These are phyloP conservation scores for Talaromyces sp. DNA, from an alignment of 2,329 filamentous ascomycete genomes.

Conservation along the genomic window DNA sequence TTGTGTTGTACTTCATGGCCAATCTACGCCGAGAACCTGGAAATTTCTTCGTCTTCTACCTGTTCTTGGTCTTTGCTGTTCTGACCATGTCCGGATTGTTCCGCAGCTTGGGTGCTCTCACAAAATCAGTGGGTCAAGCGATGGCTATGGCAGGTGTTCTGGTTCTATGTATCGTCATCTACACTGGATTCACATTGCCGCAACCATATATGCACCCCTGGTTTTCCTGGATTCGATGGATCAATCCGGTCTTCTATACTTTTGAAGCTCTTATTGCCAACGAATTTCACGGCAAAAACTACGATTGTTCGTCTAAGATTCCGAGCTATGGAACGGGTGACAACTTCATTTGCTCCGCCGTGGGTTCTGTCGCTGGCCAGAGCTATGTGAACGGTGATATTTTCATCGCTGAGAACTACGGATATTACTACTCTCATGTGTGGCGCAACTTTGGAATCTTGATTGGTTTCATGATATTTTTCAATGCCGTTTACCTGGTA, in stretches of 20 bases:
- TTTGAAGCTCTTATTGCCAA: constrained; percentile 84
- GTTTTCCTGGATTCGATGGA: constrained; percentile 79
- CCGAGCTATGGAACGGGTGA: constrained; percentile 47
- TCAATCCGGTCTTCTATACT: constrained; percentile 76
- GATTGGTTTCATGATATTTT: constrained; percentile 63
- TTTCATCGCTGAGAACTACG: constrained; percentile 58
- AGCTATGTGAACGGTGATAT: constrained; percentile 59
- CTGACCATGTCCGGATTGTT: constrained; percentile 77
- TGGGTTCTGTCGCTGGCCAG: constrained; percentile 60
- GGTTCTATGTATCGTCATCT: constrained; percentile 48
- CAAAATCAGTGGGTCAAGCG: constrained; percentile 64
- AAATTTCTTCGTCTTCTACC: constrained; percentile 82
- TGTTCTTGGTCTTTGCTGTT: constrained; percentile 72
- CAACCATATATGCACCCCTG: constrained; percentile 67
- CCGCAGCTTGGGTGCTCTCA: constrained; percentile 73
- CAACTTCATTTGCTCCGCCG: constrained; percentile 58
- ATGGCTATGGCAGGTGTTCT: constrained; percentile 58
- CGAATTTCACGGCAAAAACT: constrained; percentile 71
- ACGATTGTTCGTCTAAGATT: constrained; percentile 52
- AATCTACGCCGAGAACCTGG: constrained; percentile 73
- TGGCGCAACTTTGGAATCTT: constrained; percentile 74
- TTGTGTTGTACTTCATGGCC: constrained; percentile 82
- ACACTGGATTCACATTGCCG: constrained; percentile 50
- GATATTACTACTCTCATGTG: constrained; percentile 61
- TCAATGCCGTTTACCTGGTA: constrained; percentile 63